Percentiles rank a stretch among this genome's conserved stretches.
phyloP scores from a whole-genome alignment of 345 rosid genomes.

The Aurinia saxatilis region DNA sequence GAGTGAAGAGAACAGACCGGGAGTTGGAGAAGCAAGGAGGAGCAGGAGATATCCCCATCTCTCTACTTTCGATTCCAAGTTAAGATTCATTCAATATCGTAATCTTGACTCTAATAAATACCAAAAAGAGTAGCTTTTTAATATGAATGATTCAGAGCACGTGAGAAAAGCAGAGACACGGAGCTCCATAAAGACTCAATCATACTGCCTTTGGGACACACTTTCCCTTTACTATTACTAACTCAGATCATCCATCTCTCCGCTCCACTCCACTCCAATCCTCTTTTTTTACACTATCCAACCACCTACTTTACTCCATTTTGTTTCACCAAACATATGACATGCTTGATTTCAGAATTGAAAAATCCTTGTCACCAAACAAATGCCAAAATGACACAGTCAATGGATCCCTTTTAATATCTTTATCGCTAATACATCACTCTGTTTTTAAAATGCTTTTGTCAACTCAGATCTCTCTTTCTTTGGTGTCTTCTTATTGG shows the following conservation, averaged over 20 bases:
- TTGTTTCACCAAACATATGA: too few relatives aligned
- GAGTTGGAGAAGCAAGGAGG: conserved; percentile 36
- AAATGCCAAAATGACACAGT: conserved; percentile 9
- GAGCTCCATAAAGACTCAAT: conserved; percentile 45
- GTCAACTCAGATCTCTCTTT: background rate
- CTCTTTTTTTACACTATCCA: conserved; percentile 3
- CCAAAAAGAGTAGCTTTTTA: background rate
- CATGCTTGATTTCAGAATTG: too few relatives aligned
- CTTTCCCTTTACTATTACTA: conserved; percentile 10
- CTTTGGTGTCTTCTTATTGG: conserved; percentile 9
- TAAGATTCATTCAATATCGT: conserved; percentile 6
- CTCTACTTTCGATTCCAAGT: too few relatives aligned
- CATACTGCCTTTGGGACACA: conserved; percentile 25
- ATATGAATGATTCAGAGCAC: conserved; percentile 18
- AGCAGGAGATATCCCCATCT: background rate
- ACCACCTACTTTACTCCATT: too few relatives aligned
- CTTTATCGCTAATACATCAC: background rate
- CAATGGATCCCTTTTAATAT: background rate
- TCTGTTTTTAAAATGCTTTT: background rate
- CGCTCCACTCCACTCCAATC: background rate
- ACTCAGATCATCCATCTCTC: background rate
- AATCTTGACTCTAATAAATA: conserved; percentile 14
- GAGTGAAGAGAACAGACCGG: conserved; percentile 37
- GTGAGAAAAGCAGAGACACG: conserved; percentile 35
- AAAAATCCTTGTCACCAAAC: background rate